phyloP scores from a whole-genome alignment of 2,329 filamentous ascomycete species.

The Sporothrix variecibatus region DNA sequence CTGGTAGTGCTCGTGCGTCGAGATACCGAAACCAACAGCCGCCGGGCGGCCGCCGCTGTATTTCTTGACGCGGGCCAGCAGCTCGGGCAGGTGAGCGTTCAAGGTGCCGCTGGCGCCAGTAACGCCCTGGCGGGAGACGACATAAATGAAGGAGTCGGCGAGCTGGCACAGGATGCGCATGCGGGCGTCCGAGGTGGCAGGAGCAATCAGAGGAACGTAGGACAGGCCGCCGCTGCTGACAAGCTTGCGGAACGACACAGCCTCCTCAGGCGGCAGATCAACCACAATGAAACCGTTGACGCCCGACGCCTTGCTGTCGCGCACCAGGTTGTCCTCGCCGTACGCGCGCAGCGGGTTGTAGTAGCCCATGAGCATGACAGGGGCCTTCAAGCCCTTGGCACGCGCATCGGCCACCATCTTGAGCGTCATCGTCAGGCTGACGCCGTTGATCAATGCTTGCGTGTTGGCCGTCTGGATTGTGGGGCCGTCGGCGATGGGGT shows the following conservation, averaged over 20 bases:
- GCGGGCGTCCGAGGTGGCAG: slow-evolving; percentile 84
- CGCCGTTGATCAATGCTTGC: slow-evolving; percentile 82
- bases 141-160: slow-evolving; percentile 98
- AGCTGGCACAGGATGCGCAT: slow-evolving; percentile 97
- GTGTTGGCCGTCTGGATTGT: slow-evolving; percentile 97
- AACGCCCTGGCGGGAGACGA: slow-evolving; percentile 95
- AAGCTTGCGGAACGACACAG: slow-evolving; percentile 83
- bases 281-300: slow-evolving; percentile 97
- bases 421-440: slow-evolving; percentile 77
- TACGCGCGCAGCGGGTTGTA: slow-evolving; percentile 96
- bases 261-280: slow-evolving; percentile 93
- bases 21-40: slow-evolving; percentile 94
- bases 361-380: slow-evolving; percentile 96
- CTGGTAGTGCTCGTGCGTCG: slow-evolving; percentile 89
- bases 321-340: slow-evolving; percentile 84
- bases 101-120: slow-evolving; percentile 85
- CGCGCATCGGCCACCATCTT: slow-evolving; percentile 83
- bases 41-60: slow-evolving; percentile 90
- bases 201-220: slow-evolving; percentile 95
- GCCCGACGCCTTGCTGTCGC: slow-evolving; percentile 79
- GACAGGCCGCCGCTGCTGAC: slow-evolving; percentile 82
- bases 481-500: slow-evolving; percentile 95
- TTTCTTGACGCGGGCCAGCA: slow-evolving; percentile 83
- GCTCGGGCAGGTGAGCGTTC: slow-evolving; percentile 76
- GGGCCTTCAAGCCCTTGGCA: slow-evolving; percentile 72